Conservation (phyloP, 768 basidiomycete species). For the Naganishia friedmannii region DNA sequence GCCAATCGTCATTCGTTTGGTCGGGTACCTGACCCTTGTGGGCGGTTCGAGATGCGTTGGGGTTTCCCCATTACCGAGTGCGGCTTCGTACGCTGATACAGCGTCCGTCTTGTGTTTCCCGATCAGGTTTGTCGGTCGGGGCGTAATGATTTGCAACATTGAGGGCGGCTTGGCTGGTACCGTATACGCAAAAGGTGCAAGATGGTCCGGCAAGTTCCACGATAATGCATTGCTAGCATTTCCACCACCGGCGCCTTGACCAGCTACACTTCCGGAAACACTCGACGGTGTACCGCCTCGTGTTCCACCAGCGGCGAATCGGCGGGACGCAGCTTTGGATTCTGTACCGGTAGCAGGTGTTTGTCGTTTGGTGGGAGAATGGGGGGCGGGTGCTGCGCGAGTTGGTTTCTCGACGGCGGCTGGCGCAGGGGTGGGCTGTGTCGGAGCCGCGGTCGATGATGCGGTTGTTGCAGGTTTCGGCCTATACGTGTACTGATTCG, state of each 20-base stretch:
- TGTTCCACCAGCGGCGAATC: slow-evolving; percentile 44
- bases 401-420: slow-evolving; percentile 13
- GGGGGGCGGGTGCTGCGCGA: background rate
- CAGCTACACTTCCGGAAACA: slow-evolving; percentile 31
- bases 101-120: slow-evolving; percentile 1
- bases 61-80: background rate
- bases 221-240: slow-evolving; percentile 37
- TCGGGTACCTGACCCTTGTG: slow-evolving; percentile 82
- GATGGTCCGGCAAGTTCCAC: slow-evolving; percentile 91
- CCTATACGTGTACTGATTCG: slow-evolving; percentile 58
- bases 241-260: slow-evolving; percentile 34
- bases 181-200: slow-evolving; percentile 78
- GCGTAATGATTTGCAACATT: slow-evolving; percentile 57
- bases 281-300: slow-evolving; percentile 37
- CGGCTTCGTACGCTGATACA: background rate
- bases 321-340: slow-evolving; percentile 26
- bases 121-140: slow-evolving; percentile 29
- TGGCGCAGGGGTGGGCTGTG: slow-evolving; percentile 30
- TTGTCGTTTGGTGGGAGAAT: slow-evolving; percentile 21
- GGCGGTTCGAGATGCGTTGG: slow-evolving; percentile 49
- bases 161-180: slow-evolving; percentile 64
- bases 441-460: slow-evolving; percentile 25
- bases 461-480: slow-evolving; percentile 38
- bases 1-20: slow-evolving; percentile 88
- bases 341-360: slow-evolving; percentile 11